Base-by-base conservation (phyloP, 805 yeast species). In the Torulaspora maleeae region DNA sequence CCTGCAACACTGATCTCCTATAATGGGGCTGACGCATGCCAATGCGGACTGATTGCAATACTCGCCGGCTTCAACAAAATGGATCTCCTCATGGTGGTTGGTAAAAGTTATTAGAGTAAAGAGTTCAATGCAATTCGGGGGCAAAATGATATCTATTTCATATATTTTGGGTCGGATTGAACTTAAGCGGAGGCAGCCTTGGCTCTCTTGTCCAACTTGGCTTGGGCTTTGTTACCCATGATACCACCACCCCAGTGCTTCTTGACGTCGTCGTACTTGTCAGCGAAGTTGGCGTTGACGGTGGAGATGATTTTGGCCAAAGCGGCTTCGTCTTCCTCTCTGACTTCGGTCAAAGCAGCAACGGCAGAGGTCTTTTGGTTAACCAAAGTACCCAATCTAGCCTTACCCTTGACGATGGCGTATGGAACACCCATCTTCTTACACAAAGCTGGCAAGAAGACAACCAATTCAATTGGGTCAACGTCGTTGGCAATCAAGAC, bases 181-280 rank as follows among this genome's bases (percentile, higher is more conserved):
- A 58, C 58, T 56, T 63, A 63, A 55, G 63, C 62, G 48, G 69
- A 58, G 61, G 75, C 60, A 62, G 76, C 74, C 75, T 76, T 81
- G 58, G 80, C 83, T 68, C 73, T 82, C 83, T 86, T 87, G 64
- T 80, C 90, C 56, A 73, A 70, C 79, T 84, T 87, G 69, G 82
- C 93, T 67, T 79, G 80, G 68, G 97, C 88, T 80, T 91, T 93
- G 64, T 85, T 77, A 74, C 98, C 96, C 81, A 93, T 78, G 74
- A 88, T 70, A 81, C 99, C 99, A 81, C 99, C 99, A 81, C 98
- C 98, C 99, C 99, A 91, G 84, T 88, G 95, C 78, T 87, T 89
- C 82, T 95, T 91, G 71, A 79, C 69, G 64, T 93, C 97, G 69
- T 91, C 97, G 85, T 83, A 87, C 77, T 88, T 87, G 71, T 86